phyloP scores from a whole-genome alignment of 2,329 filamentous ascomycete genomes.

The Sclerotinia minor region DNA sequence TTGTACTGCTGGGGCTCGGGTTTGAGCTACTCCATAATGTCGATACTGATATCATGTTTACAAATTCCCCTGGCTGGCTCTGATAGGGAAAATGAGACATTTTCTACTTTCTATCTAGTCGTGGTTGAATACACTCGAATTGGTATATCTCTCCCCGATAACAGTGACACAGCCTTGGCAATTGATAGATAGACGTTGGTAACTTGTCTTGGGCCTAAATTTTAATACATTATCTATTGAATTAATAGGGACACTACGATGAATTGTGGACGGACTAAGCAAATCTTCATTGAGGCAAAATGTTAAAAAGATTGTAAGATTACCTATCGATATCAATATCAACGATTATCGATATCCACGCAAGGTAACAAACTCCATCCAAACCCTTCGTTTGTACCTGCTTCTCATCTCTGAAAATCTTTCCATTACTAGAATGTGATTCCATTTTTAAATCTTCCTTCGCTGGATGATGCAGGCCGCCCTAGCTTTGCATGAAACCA shows the following conservation, averaged over 20 bases:
- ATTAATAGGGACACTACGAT: background rate
- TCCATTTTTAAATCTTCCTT: background rate
- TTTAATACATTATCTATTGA: background rate
- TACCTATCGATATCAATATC: background rate
- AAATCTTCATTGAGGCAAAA: background rate
- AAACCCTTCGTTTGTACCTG: background rate
- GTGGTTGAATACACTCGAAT: conserved; percentile 13
- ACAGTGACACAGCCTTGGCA: conserved; percentile 24
- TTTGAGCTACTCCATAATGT: background rate
- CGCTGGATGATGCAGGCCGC: too few species aligned
- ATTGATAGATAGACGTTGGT: conserved; percentile 5
- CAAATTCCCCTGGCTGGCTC: background rate
- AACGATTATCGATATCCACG: background rate
- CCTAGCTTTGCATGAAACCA: background rate
- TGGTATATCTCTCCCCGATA: conserved; percentile 17
- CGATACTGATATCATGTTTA: conserved; percentile 11
- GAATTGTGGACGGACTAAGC: background rate
- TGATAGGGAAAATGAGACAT: conserved; percentile 12
- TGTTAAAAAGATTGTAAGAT: background rate
- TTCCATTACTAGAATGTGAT: background rate
- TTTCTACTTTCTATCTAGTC: conserved; percentile 1
- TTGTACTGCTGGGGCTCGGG: background rate
- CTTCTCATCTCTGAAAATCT: background rate
- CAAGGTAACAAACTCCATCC: background rate
- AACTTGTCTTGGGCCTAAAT: background rate